Conservation (phyloP, 2,329 filamentous ascomycete genomes). For the Didymella pomorum region DNA sequence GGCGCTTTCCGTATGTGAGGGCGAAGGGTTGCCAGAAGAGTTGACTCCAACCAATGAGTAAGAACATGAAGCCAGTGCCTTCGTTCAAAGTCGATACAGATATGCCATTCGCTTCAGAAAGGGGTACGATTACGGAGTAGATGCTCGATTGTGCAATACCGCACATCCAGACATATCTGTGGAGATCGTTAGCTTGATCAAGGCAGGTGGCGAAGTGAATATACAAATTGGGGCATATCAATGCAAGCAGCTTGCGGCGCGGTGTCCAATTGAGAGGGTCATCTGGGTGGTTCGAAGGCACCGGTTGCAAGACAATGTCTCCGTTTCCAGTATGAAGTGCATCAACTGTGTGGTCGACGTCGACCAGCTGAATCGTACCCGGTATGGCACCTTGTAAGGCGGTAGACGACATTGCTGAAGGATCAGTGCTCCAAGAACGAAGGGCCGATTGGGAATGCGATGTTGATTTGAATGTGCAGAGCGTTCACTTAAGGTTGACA, state of each 20-base stretch:
- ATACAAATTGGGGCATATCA: constrained; percentile 36
- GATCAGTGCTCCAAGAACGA: neutral
- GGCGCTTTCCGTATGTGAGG: constrained; percentile 61
- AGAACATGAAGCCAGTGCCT: constrained; percentile 62
- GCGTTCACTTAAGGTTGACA: constrained; percentile 10
- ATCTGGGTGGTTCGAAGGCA: constrained; percentile 46
- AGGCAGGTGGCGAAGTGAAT: neutral
- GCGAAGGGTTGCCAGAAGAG: constrained; percentile 63
- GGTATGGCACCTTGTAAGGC: constrained; percentile 48
- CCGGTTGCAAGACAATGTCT: constrained; percentile 54
- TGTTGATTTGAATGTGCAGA: neutral
- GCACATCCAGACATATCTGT: constrained; percentile 59
- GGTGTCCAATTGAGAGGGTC: constrained; percentile 49
- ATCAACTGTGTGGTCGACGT: constrained; percentile 50
- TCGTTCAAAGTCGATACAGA: constrained; percentile 56
- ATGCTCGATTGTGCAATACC: constrained; percentile 60
- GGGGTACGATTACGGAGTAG: constrained; percentile 60
- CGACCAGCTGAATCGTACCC: constrained; percentile 56
- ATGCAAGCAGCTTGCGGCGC: constrained; percentile 34
- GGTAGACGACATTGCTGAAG: constrained; percentile 3
- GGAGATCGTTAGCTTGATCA: constrained; percentile 40
- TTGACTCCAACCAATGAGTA: constrained; percentile 61
- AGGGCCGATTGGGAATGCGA: constrained; percentile 4
- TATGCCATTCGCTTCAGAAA: constrained; percentile 58
- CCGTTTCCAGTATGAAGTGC: constrained; percentile 48